Conservation (phyloP, 23 red algal genomes). For the Gracilaria caudata region DNA sequence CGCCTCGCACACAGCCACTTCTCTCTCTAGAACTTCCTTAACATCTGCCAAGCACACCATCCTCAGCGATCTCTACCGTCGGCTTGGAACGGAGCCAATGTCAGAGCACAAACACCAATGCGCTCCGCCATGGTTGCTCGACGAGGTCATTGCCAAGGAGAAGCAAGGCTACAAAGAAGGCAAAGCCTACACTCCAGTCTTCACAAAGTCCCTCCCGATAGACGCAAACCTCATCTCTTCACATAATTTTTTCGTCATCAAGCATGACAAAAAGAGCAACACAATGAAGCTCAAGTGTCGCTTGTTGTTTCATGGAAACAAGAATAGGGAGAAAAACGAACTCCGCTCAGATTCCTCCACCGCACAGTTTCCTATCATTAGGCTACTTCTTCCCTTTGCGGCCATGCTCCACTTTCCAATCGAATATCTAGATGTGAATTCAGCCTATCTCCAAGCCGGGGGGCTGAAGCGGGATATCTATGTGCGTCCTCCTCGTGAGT, state of each 20-base stretch:
- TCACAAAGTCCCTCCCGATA: not conserved
- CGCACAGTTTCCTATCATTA: constrained; percentile 12
- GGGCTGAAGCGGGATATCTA: constrained; percentile 1
- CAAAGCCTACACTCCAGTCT: not conserved
- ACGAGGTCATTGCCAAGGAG: not conserved
- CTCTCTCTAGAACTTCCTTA: not conserved
- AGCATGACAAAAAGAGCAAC: not conserved
- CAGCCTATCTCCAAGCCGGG: constrained; percentile 17
- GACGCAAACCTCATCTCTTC: constrained; percentile 7
- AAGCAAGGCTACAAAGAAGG: not conserved
- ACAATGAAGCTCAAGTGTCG: not conserved
- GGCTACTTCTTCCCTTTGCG: constrained; percentile 14
- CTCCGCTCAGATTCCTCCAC: constrained; percentile 13
- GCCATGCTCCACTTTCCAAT: constrained; percentile 1
- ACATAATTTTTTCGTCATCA: constrained; percentile 17
- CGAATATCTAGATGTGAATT: constrained; percentile 17
- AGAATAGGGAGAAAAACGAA: constrained; percentile 14
- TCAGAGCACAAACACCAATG: not conserved
- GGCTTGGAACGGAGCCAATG: not conserved
- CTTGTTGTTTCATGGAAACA: not conserved
- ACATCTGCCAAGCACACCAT: constrained; percentile 1
- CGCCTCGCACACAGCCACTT: not conserved
- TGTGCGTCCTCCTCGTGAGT: not conserved
- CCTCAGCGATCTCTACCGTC: not conserved
- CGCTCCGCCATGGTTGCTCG: not conserved